Conservation (phyloP, 805 yeast species). For the Candida pseudoglaebosa region DNA sequence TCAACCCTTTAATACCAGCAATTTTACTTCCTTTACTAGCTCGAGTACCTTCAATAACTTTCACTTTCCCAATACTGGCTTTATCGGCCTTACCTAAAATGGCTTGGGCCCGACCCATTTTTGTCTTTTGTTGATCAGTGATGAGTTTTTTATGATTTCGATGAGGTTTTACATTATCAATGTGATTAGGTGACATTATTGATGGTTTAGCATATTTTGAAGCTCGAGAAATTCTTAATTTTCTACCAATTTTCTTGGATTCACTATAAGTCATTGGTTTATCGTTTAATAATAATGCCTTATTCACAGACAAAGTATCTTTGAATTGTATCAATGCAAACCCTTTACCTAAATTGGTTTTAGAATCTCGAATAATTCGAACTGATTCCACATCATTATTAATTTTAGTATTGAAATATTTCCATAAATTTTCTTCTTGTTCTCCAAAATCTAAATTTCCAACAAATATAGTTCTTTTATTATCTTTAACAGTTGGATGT, state of each 20-base stretch:
- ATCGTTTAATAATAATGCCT: constrained; percentile 75
- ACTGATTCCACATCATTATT: constrained; percentile 72
- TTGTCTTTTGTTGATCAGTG: constrained; percentile 67
- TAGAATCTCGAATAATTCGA: constrained; percentile 84
- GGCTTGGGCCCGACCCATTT: constrained; percentile 73
- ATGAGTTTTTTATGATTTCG: constrained; percentile 29
- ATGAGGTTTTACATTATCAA: constrained; percentile 28
- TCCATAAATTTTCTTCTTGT: constrained; percentile 85
- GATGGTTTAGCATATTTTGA: constrained; percentile 40
- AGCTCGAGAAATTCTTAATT: constrained; percentile 70
- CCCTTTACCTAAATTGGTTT: constrained; percentile 95
- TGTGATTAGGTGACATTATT: constrained; percentile 40
- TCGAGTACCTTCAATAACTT: constrained; percentile 68
- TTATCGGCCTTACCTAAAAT: constrained; percentile 79
- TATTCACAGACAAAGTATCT: constrained; percentile 67
- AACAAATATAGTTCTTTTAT: constrained; percentile 79
- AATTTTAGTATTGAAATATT: constrained; percentile 53
- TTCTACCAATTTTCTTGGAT: constrained; percentile 56
- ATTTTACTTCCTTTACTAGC: constrained; percentile 65
- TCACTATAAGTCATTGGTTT: constrained; percentile 45
- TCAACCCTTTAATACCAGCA: constrained; percentile 57
- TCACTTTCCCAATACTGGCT: constrained; percentile 51
- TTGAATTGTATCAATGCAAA: constrained; percentile 92
- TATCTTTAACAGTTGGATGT: constrained; percentile 84
- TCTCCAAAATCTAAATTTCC: constrained; percentile 95